phyloP scores from a whole-genome alignment of 306 rosid genomes.

The Luffa acutangula region DNA sequence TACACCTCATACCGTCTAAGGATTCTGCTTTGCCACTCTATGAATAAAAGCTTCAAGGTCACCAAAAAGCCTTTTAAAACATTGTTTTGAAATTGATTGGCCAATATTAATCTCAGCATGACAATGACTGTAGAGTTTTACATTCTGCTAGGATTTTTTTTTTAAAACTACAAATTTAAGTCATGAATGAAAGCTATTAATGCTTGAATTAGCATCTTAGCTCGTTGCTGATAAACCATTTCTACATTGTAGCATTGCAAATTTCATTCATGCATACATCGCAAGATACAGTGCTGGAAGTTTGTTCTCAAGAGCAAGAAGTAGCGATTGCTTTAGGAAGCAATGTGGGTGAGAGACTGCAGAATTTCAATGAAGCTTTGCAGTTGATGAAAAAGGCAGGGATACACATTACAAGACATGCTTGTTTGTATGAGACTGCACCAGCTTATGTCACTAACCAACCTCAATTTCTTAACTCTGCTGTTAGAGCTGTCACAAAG shows the following conservation, averaged over 20 bases:
- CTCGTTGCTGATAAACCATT: constrained; percentile 11
- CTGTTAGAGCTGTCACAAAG: constrained; percentile 72
- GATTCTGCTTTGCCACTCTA: neutral
- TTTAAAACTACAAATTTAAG: neutral
- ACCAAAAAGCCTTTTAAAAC: neutral
- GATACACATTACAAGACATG: constrained; percentile 61
- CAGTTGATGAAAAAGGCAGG: constrained; percentile 57
- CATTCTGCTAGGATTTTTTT: neutral
- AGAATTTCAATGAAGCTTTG: constrained; percentile 73
- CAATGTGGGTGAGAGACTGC: constrained; percentile 72
- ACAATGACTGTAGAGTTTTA: neutral
- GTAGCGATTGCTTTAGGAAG: constrained; percentile 91
- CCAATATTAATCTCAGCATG: neutral
- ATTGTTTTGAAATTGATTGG: neutral
- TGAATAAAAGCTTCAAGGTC: neutral
- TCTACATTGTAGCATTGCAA: constrained; percentile 32
- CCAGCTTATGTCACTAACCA: constrained; percentile 84
- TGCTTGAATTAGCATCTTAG: neutral
- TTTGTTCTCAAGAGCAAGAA: constrained; percentile 66
- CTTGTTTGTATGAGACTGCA: constrained; percentile 80
- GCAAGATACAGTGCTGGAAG: constrained; percentile 30
- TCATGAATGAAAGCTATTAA: neutral
- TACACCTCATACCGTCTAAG: neutral
- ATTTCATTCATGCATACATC: constrained; percentile 33
- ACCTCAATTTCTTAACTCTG: constrained; percentile 77